Conservation (phyloP, 2,329 filamentous ascomycete species). For the Sphaceloma murrayae region DNA sequence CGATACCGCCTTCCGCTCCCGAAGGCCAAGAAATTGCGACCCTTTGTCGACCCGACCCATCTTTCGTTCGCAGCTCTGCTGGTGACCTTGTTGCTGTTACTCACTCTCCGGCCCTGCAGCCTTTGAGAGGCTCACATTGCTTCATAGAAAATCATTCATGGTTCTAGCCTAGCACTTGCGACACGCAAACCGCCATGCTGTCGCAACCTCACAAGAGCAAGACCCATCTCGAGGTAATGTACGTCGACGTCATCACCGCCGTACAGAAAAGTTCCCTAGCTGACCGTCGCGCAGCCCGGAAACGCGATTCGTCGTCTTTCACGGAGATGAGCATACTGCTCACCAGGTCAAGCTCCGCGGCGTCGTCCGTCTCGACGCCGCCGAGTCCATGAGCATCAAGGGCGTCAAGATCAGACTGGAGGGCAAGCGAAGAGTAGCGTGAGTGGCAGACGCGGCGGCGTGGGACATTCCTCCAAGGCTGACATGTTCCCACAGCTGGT, state of each 20-base stretch:
- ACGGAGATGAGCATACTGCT: constrained; percentile 39
- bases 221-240: constrained; percentile 37
- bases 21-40: constrained; percentile 4
- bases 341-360: constrained; percentile 38
- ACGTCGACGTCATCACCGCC: constrained; percentile 20
- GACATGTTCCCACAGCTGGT: constrained; percentile 24
- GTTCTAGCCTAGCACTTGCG: constrained; percentile 1
- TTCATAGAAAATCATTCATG: constrained; percentile 3
- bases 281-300: constrained; percentile 30
- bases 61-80: constrained; percentile 9
- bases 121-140: constrained; percentile 2
- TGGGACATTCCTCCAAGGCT: not conserved
- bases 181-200: constrained; percentile 11
- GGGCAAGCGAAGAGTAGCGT: constrained; percentile 41
- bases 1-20: too few species aligned
- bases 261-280: constrained; percentile 13
- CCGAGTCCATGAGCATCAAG: constrained; percentile 40
- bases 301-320: constrained; percentile 41
- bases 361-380: constrained; percentile 37
- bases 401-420: constrained; percentile 39
- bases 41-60: constrained; percentile 11
- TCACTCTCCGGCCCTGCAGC: not conserved
- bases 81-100: not conserved
- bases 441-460: constrained; percentile 19
- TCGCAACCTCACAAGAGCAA: constrained; percentile 21